phyloP scores from a whole-genome alignment of 2,329 filamentous ascomycete genomes.

The Hypoxylon sp. region DNA sequence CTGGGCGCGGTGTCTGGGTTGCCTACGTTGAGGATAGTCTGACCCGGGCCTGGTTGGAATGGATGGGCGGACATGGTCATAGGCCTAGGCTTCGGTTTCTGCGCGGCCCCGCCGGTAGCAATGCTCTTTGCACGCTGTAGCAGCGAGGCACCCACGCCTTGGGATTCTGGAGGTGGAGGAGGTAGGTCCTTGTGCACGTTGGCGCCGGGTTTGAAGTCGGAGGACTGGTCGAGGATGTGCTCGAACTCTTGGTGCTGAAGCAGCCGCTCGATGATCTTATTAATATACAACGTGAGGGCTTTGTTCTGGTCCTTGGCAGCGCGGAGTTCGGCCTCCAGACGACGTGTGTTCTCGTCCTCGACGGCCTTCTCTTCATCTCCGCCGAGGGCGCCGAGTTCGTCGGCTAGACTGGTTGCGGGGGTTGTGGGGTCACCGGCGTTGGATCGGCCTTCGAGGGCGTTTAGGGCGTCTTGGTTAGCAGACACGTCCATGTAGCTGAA shows the following conservation, averaged over 20 bases:
- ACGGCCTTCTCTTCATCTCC: slow-evolving; percentile 69
- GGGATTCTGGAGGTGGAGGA: slow-evolving; percentile 73
- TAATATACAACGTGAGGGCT: slow-evolving; percentile 96
- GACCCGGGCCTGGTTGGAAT: slow-evolving; percentile 30
- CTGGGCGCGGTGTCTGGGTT: slow-evolving; percentile 82
- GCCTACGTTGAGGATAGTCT: slow-evolving; percentile 61
- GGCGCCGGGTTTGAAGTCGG: slow-evolving; percentile 68
- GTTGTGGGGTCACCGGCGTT: slow-evolving; percentile 48
- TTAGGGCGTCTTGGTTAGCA: slow-evolving; percentile 75
- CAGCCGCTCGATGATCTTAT: slow-evolving; percentile 97
- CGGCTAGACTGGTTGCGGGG: slow-evolving; percentile 76
- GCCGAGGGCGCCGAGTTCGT: slow-evolving; percentile 82
- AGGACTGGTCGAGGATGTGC: slow-evolving; percentile 87
- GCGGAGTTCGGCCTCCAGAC: slow-evolving; percentile 84
- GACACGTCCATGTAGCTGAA: slow-evolving; percentile 77
- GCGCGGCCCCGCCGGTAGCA: slow-evolving; percentile 58
- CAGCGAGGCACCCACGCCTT: slow-evolving; percentile 64
- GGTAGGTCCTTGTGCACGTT: slow-evolving; percentile 89
- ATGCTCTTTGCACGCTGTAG: slow-evolving; percentile 75
- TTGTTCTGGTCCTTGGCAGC: slow-evolving; percentile 94
- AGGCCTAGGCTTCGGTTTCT: slow-evolving; percentile 66
- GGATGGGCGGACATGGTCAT: slow-evolving; percentile 64
- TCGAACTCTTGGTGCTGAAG: slow-evolving; percentile 96
- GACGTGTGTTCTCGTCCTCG: slow-evolving; percentile 75
- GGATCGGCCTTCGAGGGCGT: slow-evolving; percentile 71